phyloP scores from a whole-genome alignment of 805 yeast species.

The Maudiozyma serrabonitensis region DNA sequence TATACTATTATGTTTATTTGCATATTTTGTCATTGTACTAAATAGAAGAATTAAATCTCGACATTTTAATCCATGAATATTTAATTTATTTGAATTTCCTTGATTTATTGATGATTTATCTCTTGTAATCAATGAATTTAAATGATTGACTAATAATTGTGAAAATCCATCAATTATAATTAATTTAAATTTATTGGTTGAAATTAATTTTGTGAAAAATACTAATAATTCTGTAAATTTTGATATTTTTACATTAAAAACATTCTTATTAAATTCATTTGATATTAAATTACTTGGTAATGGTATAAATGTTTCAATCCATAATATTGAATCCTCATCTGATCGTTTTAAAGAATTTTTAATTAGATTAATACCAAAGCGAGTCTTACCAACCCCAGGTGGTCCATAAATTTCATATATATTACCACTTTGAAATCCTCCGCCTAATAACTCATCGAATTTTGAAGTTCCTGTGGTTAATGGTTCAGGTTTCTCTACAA shows the following conservation, averaged over 20 bases:
- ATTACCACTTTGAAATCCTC: conserved; percentile 21
- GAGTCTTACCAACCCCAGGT: conserved; percentile 27
- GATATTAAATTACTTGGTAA: conserved; percentile 3
- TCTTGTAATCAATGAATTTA: conserved; percentile 4
- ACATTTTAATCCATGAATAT: conserved; percentile 23
- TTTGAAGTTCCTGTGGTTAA: conserved; percentile 15
- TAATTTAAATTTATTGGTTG: conserved; percentile 8
- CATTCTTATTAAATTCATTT: background rate
- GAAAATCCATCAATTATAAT: conserved; percentile 28
- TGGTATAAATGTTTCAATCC: conserved; percentile 23
- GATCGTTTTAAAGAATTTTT: conserved; percentile 2
- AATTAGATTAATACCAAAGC: conserved; percentile 16
- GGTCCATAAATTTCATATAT: conserved; percentile 29
- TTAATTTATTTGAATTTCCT: background rate
- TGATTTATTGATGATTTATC: background rate
- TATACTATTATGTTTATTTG: conserved; percentile 13
- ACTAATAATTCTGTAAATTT: conserved; percentile 20
- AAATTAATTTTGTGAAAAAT: conserved; percentile 14
- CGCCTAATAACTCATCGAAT: conserved; percentile 16
- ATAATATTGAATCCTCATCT: conserved; percentile 13
- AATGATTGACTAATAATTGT: conserved; percentile 19
- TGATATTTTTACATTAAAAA: conserved; percentile 10
- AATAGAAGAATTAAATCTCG: conserved; percentile 18
- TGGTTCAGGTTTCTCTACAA: conserved; percentile 18
- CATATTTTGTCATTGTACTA: conserved; percentile 23